Evolutionary conservation across 345 rosid species (phyloP).

Genomic region (Salix caprea): DNA sequence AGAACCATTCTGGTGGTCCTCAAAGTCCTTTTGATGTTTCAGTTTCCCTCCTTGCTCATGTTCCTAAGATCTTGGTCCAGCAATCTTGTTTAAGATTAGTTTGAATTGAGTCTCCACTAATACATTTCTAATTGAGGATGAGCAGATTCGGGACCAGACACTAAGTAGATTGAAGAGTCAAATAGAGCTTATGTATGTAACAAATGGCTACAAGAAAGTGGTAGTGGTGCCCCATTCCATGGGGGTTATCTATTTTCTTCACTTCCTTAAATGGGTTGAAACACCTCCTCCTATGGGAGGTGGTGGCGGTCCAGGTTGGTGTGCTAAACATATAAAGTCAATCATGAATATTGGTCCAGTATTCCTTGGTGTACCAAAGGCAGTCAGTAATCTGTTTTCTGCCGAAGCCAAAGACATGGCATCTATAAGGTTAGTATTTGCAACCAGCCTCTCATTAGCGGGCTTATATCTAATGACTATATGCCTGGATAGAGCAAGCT

Average conservation of each 20-base stretch:
- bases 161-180: slow-evolving; percentile 74
- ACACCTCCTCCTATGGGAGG: slow-evolving; percentile 57
- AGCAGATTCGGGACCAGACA: slow-evolving; percentile 64
- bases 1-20: background rate
- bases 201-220: slow-evolving; percentile 59
- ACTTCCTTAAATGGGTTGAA: slow-evolving; percentile 86
- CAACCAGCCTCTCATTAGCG: background rate
- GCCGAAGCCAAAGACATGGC: slow-evolving; percentile 59
- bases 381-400: slow-evolving; percentile 51
- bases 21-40: background rate
- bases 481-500: too few relatives aligned
- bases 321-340: slow-evolving; percentile 62
- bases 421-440: slow-evolving; percentile 39
- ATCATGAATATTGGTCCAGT: slow-evolving; percentile 63
- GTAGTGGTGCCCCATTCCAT: slow-evolving; percentile 82
- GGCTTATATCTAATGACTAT: background rate
- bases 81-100: background rate
- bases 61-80: background rate
- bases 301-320: slow-evolving; percentile 62
- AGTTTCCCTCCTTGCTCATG: background rate
- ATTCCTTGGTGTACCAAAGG: slow-evolving; percentile 68
- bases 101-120: slow-evolving; percentile 20
- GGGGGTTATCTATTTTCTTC: slow-evolving; percentile 73
- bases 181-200: slow-evolving; percentile 60
- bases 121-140: slow-evolving; percentile 15